A percentile compares a stretch with the other conserved stretches of the same genome.
Evolutionary conservation across 2,329 filamentous ascomycete species (phyloP).

Genomic region (Penicillium expansum): DNA sequence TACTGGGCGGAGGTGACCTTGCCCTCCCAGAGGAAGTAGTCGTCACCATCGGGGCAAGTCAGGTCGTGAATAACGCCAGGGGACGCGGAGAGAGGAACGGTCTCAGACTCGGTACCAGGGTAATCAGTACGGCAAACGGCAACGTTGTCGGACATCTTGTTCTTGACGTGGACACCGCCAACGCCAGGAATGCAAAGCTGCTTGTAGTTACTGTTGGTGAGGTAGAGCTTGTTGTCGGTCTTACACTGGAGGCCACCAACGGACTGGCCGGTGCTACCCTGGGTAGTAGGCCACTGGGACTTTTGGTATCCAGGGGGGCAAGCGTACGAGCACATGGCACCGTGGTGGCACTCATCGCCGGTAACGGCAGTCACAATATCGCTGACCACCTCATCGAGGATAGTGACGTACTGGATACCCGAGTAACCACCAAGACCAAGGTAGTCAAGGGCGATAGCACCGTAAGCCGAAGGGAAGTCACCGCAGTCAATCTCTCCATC

Average conservation of each 20-base stretch:
- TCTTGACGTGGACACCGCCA: slow-evolving; percentile 69
- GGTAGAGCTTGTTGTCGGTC: slow-evolving; percentile 69
- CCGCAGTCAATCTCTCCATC: slow-evolving; percentile 69
- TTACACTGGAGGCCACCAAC: slow-evolving; percentile 81
- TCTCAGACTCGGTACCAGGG: slow-evolving; percentile 86
- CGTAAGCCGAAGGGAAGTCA: slow-evolving; percentile 76
- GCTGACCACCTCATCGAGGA: slow-evolving; percentile 55
- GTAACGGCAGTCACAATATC: slow-evolving; percentile 63
- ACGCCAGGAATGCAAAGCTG: slow-evolving; percentile 74
- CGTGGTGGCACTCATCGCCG: slow-evolving; percentile 60
- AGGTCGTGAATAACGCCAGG: slow-evolving; percentile 62
- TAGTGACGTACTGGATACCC: slow-evolving; percentile 68
- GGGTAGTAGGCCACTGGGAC: slow-evolving; percentile 77
- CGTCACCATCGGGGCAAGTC: slow-evolving; percentile 69
- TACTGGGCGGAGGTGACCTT: slow-evolving; percentile 84
- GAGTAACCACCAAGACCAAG: slow-evolving; percentile 72
- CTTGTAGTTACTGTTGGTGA: slow-evolving; percentile 65
- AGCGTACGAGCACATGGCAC: slow-evolving; percentile 83
- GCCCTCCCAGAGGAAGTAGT: slow-evolving; percentile 76
- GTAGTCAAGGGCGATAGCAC: slow-evolving; percentile 69
- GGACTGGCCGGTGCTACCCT: slow-evolving; percentile 78
- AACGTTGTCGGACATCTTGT: slow-evolving; percentile 65
- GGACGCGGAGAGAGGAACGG: slow-evolving; percentile 66
- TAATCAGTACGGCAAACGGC: slow-evolving; percentile 94
- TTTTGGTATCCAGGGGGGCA: slow-evolving; percentile 92